These are phyloP conservation scores for Pyricularia sp. DNA, from an alignment of 2,329 filamentous ascomycete species.

Conservation along the genomic window DNA sequence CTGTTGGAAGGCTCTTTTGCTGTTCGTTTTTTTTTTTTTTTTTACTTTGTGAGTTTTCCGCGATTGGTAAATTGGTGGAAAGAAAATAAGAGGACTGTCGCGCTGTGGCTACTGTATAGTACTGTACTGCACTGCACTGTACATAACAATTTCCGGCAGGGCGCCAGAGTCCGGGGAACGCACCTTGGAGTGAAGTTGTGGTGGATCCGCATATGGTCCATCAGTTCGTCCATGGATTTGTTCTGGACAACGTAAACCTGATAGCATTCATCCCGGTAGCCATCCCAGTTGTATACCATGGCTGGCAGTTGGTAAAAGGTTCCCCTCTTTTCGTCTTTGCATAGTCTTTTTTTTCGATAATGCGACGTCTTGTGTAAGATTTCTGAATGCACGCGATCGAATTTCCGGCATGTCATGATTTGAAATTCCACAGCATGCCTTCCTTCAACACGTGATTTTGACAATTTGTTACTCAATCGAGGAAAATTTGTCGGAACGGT, in stretches of 20 bases:
- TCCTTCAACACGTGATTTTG: neutral
- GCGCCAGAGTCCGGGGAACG: conserved; percentile 14
- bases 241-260: conserved; percentile 71
- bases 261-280: conserved; percentile 29
- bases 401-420: neutral
- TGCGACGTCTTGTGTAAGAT: neutral
- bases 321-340: neutral
- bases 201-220: conserved; percentile 56
- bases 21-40: conserved; percentile 20
- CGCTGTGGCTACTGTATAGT: neutral
- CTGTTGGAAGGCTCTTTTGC: conserved; percentile 67
- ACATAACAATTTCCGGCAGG: neutral
- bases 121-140: too few species aligned
- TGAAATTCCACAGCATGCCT: neutral
- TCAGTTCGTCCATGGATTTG: conserved; percentile 64
- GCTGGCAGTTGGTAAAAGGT: neutral
- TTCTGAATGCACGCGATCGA: neutral
- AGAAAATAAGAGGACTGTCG: too few species aligned
- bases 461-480: too few species aligned
- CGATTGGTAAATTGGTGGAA: neutral
- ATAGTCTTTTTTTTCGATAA: neutral
- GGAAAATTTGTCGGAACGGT: neutral
- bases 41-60: neutral
- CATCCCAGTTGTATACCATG: conserved; percentile 40
- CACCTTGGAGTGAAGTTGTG: conserved; percentile 65